A percentile compares a stretch with the other conserved stretches of the same genome.
Conservation (phyloP, 305 asterid genomes). For the Rubia peregrina region DNA sequence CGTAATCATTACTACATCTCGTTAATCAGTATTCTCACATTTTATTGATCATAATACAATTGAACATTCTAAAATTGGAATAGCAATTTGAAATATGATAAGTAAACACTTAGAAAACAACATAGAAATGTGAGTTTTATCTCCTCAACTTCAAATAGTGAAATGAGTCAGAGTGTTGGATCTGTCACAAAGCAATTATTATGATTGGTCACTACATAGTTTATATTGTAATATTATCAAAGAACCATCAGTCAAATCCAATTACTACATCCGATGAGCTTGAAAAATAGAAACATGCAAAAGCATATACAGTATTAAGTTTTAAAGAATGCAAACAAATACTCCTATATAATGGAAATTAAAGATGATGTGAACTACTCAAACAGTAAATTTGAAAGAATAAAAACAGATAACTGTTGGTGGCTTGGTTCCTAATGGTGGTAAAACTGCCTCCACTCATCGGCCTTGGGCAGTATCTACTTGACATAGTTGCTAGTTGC, state of each 20-base stretch:
- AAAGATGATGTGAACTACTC: neutral
- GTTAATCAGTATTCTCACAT: too few species aligned
- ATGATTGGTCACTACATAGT: too few species aligned
- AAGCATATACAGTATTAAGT: neutral
- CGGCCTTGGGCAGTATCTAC: neutral
- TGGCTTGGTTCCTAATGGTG: slow-evolving; percentile 4
- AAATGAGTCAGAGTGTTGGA: too few species aligned
- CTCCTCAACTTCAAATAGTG: too few species aligned
- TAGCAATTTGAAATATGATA: too few species aligned
- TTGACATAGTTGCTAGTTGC: neutral
- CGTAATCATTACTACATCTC: too few species aligned
- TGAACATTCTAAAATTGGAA: too few species aligned
- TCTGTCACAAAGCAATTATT: too few species aligned
- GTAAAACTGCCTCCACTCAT: slow-evolving; percentile 2
- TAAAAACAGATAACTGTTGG: neutral
- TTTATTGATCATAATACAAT: too few species aligned
- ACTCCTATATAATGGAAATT: slow-evolving; percentile 4
- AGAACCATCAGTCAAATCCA: neutral
- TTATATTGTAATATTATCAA: neutral
- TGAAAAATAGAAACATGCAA: neutral
- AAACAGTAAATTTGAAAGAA: slow-evolving; percentile 10
- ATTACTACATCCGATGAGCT: neutral
- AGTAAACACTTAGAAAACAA: too few species aligned
- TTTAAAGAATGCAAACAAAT: slow-evolving; percentile 2
- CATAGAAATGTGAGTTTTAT: too few species aligned